These are phyloP conservation scores for Auriscalpium microsporum DNA, from an alignment of 768 basidiomycete species.

Conservation along the genomic window DNA sequence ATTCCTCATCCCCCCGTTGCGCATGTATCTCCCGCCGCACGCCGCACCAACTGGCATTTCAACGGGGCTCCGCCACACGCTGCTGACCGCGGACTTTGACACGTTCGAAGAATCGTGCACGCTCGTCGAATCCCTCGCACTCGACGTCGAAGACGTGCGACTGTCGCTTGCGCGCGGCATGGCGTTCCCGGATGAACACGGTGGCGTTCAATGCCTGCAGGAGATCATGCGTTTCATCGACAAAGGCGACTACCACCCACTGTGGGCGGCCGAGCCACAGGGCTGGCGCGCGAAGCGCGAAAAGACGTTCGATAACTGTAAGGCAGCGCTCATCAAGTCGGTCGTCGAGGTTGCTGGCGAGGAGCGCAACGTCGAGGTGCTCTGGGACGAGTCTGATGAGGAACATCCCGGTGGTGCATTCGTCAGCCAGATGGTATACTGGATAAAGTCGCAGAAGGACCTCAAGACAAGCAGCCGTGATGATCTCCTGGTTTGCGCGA, in stretches of 20 bases:
- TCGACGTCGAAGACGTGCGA: constrained; percentile 73
- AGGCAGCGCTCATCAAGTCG: constrained; percentile 77
- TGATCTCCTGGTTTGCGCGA: constrained; percentile 78
- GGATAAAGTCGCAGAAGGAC: constrained; percentile 54
- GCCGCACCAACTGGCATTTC: constrained; percentile 30
- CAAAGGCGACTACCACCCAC: constrained; percentile 53
- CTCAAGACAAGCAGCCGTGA: constrained; percentile 39
- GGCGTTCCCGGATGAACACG: constrained; percentile 49
- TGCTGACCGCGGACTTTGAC: constrained; percentile 62
- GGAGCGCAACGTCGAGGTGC: constrained; percentile 63
- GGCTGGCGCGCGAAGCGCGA: constrained; percentile 50
- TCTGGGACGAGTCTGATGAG: constrained; percentile 62
- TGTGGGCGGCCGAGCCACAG: constrained; percentile 43
- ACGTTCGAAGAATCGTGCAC: constrained; percentile 67
- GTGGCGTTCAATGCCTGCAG: constrained; percentile 48
- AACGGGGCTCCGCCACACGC: constrained; percentile 31
- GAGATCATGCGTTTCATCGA: constrained; percentile 71
- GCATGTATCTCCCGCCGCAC: constrained; percentile 52
- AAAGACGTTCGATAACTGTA: constrained; percentile 72
- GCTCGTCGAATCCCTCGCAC: constrained; percentile 64
- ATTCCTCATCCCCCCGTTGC: constrained; percentile 48
- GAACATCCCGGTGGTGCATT: constrained; percentile 59
- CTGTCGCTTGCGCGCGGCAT: constrained; percentile 60
- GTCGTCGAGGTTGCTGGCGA: constrained; percentile 83
- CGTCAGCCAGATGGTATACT: constrained; percentile 62